Evolutionary conservation across 768 basidiomycete genomes (phyloP), one percentile per base, ranked within the genome.

Genomic region (Lactifluus hygrophoroides): DNA sequence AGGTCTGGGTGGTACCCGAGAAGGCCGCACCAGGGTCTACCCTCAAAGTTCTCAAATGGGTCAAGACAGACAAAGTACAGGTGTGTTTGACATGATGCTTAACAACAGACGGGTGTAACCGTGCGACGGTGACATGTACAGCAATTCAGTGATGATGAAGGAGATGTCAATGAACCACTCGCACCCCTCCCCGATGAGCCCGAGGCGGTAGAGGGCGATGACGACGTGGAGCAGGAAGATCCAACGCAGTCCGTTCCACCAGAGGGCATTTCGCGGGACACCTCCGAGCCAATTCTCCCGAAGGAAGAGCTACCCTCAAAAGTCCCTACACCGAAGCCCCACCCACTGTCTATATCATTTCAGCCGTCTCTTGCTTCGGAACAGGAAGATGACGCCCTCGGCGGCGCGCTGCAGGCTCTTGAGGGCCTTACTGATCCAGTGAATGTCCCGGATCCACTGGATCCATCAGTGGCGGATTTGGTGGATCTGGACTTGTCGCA

Each of bases 101-200:
- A 37, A 56, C 46, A 5, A 23, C 17, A 8, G n/a, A 21, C 30
- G 46, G 19, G 23, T 48, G 47, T 30, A 46, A 58, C 51, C 46
- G 51, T 46, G 47, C 51, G 47, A 40, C 13, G 14, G 30, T 27
- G 35, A 52, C n/a, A n/a, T n/a, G n/a, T n/a, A n/a, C 61, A 93
- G 90, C 87, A 90, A 78, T 93, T 92, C 66, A 90, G 86, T 66
- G 90, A 92, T 66, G 88, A 91, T 58, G 90, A 92, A 66, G 86
- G 80, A 51, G 86, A 83, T 61, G 80, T 74, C 0, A 88, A 92
- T 64, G 87, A 88, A 65, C 88, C 89, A 14, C 76, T 92, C 25
- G 90, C 83, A 1, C 90, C 90, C 17, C 74, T 92, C 43, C 90
- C 88, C 5, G 80, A 81, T 56, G 89, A 90, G 64, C 80, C 84